Percentiles rank a stretch among this genome's conserved stretches.
These are phyloP conservation scores for Nemania sp. DNA, from an alignment of 2,329 filamentous ascomycete genomes.

Conservation along the genomic window DNA sequence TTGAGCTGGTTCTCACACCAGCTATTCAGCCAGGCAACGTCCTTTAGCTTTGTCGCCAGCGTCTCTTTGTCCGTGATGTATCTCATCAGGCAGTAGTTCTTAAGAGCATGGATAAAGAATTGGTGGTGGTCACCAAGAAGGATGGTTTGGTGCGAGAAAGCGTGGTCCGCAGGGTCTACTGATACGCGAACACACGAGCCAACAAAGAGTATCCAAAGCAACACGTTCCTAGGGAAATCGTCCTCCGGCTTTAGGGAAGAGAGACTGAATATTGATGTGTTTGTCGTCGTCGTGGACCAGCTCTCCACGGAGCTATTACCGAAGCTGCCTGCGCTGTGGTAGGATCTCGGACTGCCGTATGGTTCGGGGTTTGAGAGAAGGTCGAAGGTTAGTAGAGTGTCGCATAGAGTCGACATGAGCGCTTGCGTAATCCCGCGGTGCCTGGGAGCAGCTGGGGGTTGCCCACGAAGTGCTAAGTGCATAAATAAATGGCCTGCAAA, in stretches of 20 bases:
- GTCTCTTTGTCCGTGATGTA: conserved; percentile 44
- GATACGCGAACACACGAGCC: conserved; percentile 50
- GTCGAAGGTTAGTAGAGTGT: conserved; percentile 44
- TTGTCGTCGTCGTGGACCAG: conserved; percentile 37
- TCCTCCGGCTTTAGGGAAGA: conserved; percentile 34
- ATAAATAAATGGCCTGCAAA: conserved; percentile 51
- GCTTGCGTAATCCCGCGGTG: conserved; percentile 48
- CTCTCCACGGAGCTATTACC: conserved; percentile 37
- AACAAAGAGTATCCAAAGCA: conserved; percentile 51
- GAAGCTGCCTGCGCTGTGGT: conserved; percentile 33
- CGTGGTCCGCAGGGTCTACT: conserved; percentile 23
- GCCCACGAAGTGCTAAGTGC: conserved; percentile 50
- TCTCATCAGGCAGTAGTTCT: conserved; percentile 46
- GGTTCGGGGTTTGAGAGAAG: conserved; percentile 44
- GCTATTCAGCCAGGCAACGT: conserved; percentile 49
- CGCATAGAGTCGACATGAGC: conserved; percentile 47
- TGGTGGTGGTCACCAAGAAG: conserved; percentile 44
- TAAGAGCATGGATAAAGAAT: conserved; percentile 49
- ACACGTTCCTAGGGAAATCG: conserved; percentile 47
- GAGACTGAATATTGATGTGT: conserved; percentile 30
- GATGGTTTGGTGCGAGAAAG: conserved; percentile 35
- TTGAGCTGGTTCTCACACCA: conserved; percentile 51
- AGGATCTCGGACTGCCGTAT: conserved; percentile 36
- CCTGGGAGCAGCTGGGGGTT: conserved; percentile 49
- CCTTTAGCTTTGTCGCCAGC: conserved; percentile 43